A percentile compares a stretch with the other conserved stretches of the same genome.
These are phyloP conservation scores for Blastobotrys attinorum DNA, from an alignment of 805 yeast species.

Conservation along the genomic window DNA sequence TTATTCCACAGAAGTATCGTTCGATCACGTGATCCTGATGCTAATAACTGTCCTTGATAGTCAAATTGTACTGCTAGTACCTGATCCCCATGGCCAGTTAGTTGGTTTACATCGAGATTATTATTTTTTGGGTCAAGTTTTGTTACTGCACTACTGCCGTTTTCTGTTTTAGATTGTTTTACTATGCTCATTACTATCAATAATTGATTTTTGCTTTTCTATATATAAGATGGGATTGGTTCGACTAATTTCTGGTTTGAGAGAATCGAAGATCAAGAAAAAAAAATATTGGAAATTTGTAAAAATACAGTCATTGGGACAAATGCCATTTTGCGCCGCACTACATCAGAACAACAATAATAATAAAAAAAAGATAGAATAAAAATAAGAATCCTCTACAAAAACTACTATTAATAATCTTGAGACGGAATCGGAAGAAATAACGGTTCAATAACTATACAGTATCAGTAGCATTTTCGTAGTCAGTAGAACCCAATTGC, in stretches of 20 bases:
- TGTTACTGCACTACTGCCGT: neutral
- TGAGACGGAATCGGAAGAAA: no score
- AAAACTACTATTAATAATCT: no score
- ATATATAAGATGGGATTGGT: no score
- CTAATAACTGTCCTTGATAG: slow-evolving; percentile 43
- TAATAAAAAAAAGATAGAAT: no score
- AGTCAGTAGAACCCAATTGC: slow-evolving; percentile 32
- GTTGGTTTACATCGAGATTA: slow-evolving; percentile 1
- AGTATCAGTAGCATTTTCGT: slow-evolving; percentile 27
- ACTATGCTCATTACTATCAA: slow-evolving; percentile 15
- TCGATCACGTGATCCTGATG: slow-evolving; percentile 54
- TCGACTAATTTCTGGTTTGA: no score
- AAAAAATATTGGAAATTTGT: no score
- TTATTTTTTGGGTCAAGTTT: neutral
- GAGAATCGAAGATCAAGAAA: no score
- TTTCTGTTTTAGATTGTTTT: slow-evolving; percentile 10
- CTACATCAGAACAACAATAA: no score
- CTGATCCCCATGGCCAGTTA: slow-evolving; percentile 26
- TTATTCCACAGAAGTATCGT: slow-evolving; percentile 36
- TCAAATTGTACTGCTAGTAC: slow-evolving; percentile 48
- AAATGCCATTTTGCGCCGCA: no score
- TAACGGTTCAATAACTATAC: slow-evolving; percentile 10
- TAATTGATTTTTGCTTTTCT: no score
- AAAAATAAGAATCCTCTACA: no score
- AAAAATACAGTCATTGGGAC: no score